Evolutionary conservation across 1,139 yeast species (phyloP).

Genomic region (Protomyces arabidopsidicola): DNA sequence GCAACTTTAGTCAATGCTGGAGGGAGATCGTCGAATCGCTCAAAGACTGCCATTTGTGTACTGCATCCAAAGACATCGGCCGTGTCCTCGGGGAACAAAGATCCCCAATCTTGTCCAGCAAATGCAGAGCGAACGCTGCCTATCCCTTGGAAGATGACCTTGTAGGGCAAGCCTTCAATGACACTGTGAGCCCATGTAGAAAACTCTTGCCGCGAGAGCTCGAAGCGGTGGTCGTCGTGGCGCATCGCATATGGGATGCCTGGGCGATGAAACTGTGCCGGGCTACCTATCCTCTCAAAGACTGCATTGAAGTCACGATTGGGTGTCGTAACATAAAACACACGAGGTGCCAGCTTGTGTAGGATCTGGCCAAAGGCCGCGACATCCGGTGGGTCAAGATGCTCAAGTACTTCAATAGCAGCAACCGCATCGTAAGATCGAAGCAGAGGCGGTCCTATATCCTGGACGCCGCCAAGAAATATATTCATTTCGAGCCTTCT

Average conservation of each 20-base stretch:
- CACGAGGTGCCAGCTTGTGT: conserved; percentile 6
- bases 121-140: conserved; percentile 13
- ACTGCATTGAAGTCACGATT: conserved; percentile 25
- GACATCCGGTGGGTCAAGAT: conserved; percentile 13
- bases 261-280: background rate
- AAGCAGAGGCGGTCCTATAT: background rate
- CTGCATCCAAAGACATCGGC: conserved; percentile 1
- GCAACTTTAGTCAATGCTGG: background rate
- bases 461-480: conserved; percentile 8
- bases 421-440: conserved; percentile 17
- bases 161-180: background rate
- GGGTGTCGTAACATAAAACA: conserved; percentile 23
- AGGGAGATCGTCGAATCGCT: background rate
- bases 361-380: conserved; percentile 1
- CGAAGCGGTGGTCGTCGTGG: conserved; percentile 27
- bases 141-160: conserved; percentile 4
- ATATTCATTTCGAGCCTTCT: conserved; percentile 1
- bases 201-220: conserved; percentile 24
- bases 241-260: conserved; percentile 13
- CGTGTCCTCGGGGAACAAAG: conserved; percentile 1
- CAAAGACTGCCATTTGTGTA: conserved; percentile 13
- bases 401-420: conserved; percentile 27
- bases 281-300: conserved; percentile 1
- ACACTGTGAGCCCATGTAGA: conserved; percentile 6
- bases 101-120: conserved; percentile 5